Conservation (phyloP, 1,139 yeast species). For the Hyphopichia pseudoburtonii region DNA sequence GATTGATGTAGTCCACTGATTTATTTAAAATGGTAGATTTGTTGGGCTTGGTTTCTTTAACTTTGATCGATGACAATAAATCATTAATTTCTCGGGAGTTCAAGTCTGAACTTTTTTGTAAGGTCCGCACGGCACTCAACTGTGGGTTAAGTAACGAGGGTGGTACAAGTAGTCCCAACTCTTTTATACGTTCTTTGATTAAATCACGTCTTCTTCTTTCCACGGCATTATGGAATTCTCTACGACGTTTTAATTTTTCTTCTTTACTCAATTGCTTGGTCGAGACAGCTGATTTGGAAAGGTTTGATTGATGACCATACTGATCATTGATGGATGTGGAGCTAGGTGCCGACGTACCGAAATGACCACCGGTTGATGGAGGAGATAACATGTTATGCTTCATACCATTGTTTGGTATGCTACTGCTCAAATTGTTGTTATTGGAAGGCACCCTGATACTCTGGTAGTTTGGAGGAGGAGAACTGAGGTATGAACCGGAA, state of each 20-base stretch:
- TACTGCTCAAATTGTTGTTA: slow-evolving; percentile 17
- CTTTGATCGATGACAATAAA: slow-evolving; percentile 37
- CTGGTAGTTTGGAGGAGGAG: slow-evolving; percentile 30
- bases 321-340: background rate
- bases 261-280: slow-evolving; percentile 61
- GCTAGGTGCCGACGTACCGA: slow-evolving; percentile 6
- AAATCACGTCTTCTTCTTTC: slow-evolving; percentile 77
- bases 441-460: slow-evolving; percentile 10
- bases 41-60: slow-evolving; percentile 70
- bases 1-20: slow-evolving; percentile 67
- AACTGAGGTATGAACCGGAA: slow-evolving; percentile 33
- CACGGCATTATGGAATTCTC: slow-evolving; percentile 81
- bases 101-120: slow-evolving; percentile 35
- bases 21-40: slow-evolving; percentile 67
- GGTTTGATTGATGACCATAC: slow-evolving; percentile 1
- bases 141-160: slow-evolving; percentile 61
- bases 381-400: slow-evolving; percentile 20
- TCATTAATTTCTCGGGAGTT: slow-evolving; percentile 38
- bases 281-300: slow-evolving; percentile 16
- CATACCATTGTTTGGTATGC: slow-evolving; percentile 20
- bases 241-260: slow-evolving; percentile 64
- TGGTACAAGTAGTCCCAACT: slow-evolving; percentile 68
- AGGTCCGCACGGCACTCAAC: slow-evolving; percentile 47
- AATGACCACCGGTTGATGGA: slow-evolving; percentile 19
- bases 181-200: slow-evolving; percentile 74